A percentile compares a stretch with the other conserved stretches of the same genome.
These are phyloP conservation scores for Curvularia eragrostidis DNA, from an alignment of 2,329 filamentous ascomycete species.

Conservation along the genomic window DNA sequence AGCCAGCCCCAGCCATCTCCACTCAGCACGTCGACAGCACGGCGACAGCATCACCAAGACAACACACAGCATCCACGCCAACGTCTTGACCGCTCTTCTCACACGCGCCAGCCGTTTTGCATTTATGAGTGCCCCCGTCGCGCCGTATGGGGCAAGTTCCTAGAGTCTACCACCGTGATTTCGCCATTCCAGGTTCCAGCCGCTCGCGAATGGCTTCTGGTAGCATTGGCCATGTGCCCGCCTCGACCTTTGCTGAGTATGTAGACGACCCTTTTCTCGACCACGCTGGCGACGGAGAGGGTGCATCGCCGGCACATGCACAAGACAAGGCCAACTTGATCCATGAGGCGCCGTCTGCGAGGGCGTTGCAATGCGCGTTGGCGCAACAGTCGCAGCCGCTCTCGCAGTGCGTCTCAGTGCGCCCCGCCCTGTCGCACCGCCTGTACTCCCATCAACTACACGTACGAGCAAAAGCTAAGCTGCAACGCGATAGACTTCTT, in stretches of 20 bases:
- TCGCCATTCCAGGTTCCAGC: constrained; percentile 49
- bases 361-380: constrained; percentile 16
- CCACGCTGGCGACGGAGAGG: constrained; percentile 8
- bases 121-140: constrained; percentile 36
- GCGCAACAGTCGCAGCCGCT: constrained; percentile 20
- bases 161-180: constrained; percentile 49
- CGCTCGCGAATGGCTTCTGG: constrained; percentile 55
- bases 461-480: constrained; percentile 54
- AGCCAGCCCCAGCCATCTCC: constrained; percentile 8
- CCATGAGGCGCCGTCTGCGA: constrained; percentile 25
- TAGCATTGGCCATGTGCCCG: constrained; percentile 56
- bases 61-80: constrained; percentile 1
- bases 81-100: background rate
- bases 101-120: constrained; percentile 9
- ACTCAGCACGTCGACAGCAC: constrained; percentile 11
- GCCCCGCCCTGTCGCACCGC: constrained; percentile 45
- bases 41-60: constrained; percentile 3
- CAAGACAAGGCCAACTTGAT: constrained; percentile 19
- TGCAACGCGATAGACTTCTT: constrained; percentile 58
- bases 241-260: constrained; percentile 61
- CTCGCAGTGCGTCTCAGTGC: constrained; percentile 33
- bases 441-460: constrained; percentile 49
- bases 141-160: constrained; percentile 48
- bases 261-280: constrained; percentile 44
- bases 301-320: constrained; percentile 23